Percentiles rank a stretch among this genome's conserved stretches.
Evolutionary conservation across 225 moss, liverwort and hornwort species (phyloP).

Genomic region (Asterella californica): DNA sequence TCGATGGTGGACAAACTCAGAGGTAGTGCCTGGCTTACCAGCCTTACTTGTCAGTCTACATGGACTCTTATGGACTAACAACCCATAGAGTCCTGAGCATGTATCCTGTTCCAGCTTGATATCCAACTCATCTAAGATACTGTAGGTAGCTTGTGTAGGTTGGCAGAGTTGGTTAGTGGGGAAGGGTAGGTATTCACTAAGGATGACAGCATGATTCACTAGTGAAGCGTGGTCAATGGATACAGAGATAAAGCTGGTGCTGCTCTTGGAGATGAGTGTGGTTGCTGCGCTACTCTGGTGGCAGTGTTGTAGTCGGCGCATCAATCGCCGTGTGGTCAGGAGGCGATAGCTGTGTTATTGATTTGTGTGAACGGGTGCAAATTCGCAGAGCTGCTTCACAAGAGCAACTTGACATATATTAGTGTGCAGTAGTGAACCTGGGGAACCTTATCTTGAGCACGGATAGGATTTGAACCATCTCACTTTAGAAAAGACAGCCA

Average conservation of each 20-base stretch:
- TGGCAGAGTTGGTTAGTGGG: conserved; percentile 9
- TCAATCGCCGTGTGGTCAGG: conserved; percentile 21
- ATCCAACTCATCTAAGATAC: neutral
- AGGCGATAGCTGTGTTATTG: conserved; percentile 32
- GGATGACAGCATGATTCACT: conserved; percentile 34
- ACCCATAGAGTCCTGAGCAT: conserved; percentile 2
- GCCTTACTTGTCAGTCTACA: neutral
- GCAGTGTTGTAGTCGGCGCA: conserved; percentile 33
- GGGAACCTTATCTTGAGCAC: conserved; percentile 16
- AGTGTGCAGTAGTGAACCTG: conserved; percentile 19
- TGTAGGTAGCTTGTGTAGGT: neutral
- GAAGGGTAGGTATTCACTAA: conserved; percentile 16
- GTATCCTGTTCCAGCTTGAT: neutral
- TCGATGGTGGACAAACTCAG: conserved; percentile 61
- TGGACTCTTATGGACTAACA: neutral
- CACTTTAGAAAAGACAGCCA: conserved; percentile 17
- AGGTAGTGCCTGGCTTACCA: conserved; percentile 23
- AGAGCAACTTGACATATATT: conserved; percentile 11
- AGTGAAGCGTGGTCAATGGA: conserved; percentile 39
- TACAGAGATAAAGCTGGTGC: conserved; percentile 52
- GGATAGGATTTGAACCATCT: conserved; percentile 14
- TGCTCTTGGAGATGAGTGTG: conserved; percentile 46
- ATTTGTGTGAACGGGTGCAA: conserved; percentile 20
- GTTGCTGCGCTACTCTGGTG: conserved; percentile 44
- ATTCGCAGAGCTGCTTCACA: conserved; percentile 14